A percentile compares a stretch with the other conserved stretches of the same genome.
These are phyloP conservation scores for Dipteronia dyeriana DNA, from an alignment of 345 rosid genomes.

Conservation along the genomic window DNA sequence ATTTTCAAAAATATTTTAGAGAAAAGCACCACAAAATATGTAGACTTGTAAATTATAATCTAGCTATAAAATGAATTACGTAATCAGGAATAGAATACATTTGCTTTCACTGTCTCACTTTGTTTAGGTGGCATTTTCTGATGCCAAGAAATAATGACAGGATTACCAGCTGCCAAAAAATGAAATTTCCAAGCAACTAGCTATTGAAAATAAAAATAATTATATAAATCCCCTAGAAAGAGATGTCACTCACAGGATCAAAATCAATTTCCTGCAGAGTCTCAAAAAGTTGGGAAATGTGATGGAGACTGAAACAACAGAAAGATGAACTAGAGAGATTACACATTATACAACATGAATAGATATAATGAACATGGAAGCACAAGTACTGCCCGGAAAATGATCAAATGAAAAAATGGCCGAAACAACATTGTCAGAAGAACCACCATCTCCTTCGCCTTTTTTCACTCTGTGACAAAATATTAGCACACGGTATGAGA, in stretches of 20 bases:
- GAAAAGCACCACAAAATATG: too few relatives aligned
- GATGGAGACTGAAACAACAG: background rate
- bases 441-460: conserved; percentile 71
- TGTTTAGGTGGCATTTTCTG: background rate
- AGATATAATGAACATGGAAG: background rate
- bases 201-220: background rate
- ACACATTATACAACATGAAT: background rate
- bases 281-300: background rate
- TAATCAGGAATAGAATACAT: too few relatives aligned
- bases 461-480: conserved; percentile 41
- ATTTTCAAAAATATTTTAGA: too few relatives aligned
- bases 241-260: background rate
- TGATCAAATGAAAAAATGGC: background rate
- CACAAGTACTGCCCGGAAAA: background rate
- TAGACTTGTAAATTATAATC: too few relatives aligned
- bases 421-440: conserved; percentile 38
- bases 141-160: background rate
- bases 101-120: background rate
- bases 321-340: background rate
- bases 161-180: background rate
- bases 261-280: background rate
- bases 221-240: background rate
- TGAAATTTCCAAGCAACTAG: background rate
- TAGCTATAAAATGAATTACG: too few relatives aligned
- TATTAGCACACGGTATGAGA: background rate